Conservation (phyloP, 805 yeast genomes). For the Lipomyces orientalis region DNA sequence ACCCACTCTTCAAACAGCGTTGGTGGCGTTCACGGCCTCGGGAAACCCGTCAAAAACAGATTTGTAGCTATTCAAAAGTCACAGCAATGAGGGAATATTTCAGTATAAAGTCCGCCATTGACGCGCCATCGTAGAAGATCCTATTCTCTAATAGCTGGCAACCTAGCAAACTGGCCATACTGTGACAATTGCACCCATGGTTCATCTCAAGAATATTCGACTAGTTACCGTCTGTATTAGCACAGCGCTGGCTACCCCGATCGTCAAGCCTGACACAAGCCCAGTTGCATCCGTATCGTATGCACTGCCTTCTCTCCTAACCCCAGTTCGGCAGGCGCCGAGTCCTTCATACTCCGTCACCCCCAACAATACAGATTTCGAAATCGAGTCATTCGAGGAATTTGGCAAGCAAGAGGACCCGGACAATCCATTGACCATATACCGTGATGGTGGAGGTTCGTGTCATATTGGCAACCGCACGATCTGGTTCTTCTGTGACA, state of each 20-base stretch:
- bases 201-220: not conserved
- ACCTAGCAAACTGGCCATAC: not conserved
- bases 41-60: too few species aligned
- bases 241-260: not conserved
- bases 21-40: too few species aligned
- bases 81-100: too few species aligned
- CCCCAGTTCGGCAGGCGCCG: not conserved
- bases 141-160: not conserved
- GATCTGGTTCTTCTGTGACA: slow-evolving; percentile 28
- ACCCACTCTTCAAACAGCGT: too few species aligned
- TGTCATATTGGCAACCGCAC: slow-evolving; percentile 32
- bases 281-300: slow-evolving; percentile 8
- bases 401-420: slow-evolving; percentile 24
- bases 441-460: slow-evolving; percentile 36
- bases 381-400: slow-evolving; percentile 12
- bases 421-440: slow-evolving; percentile 22
- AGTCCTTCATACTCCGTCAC: slow-evolving; percentile 7
- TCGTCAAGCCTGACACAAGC: not conserved
- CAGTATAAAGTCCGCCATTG: not conserved
- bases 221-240: not conserved
- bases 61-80: too few species aligned
- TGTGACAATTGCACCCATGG: not conserved
- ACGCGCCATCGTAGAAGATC: not conserved
- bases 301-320: not conserved
- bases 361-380: not conserved